A percentile compares a stretch with the other conserved stretches of the same genome.
These are phyloP conservation scores for Hypholoma fasciculare DNA, from an alignment of 768 basidiomycete species.

Conservation along the genomic window DNA sequence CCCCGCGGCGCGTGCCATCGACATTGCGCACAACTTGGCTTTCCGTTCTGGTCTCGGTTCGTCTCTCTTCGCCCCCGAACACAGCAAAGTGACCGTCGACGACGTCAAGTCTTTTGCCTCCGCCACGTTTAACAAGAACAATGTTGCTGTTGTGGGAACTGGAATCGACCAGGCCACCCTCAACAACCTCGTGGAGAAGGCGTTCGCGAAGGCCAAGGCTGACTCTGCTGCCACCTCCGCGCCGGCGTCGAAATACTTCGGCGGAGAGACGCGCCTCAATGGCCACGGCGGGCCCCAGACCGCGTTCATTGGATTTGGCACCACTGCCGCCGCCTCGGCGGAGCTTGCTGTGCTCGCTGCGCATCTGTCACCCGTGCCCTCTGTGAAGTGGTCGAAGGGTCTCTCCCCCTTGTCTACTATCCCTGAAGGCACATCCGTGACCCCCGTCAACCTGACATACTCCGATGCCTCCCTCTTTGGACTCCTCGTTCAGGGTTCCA, in stretches of 20 bases:
- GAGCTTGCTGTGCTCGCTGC: constrained; percentile 80
- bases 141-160: constrained; percentile 85
- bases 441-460: constrained; percentile 82
- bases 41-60: constrained; percentile 95
- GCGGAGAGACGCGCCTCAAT: constrained; percentile 83
- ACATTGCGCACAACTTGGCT: constrained; percentile 85
- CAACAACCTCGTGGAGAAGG: constrained; percentile 67
- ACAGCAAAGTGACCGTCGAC: constrained; percentile 58
- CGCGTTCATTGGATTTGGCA: constrained; percentile 87
- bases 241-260: constrained; percentile 55
- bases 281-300: constrained; percentile 66
- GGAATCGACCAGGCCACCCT: constrained; percentile 79
- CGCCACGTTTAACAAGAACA: constrained; percentile 71
- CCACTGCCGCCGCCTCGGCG: constrained; percentile 59
- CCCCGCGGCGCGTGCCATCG: constrained; percentile 72
- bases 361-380: constrained; percentile 74
- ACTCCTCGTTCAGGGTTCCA: constrained; percentile 71
- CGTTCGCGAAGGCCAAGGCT: constrained; percentile 50
- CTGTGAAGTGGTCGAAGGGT: constrained; percentile 87
- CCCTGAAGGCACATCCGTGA: constrained; percentile 62
- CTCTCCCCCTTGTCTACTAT: constrained; percentile 67
- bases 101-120: constrained; percentile 78
- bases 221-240: constrained; percentile 33
- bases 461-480: constrained; percentile 91
- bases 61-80: constrained; percentile 81